Conservation (phyloP, 805 yeast genomes). For the Barnettozyma siamensis region DNA sequence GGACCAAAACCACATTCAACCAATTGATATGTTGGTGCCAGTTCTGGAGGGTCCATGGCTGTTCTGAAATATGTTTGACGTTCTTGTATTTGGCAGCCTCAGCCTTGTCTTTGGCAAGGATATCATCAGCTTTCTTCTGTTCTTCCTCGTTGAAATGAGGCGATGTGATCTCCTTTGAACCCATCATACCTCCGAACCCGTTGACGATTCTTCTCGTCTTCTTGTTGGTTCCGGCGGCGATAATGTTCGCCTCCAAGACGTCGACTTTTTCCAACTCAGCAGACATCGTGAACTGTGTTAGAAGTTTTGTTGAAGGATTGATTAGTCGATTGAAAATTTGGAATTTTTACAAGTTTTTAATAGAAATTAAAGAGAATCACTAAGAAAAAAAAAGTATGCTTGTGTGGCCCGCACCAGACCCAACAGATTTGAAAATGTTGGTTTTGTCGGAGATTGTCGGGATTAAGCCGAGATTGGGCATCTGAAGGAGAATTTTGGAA, state of each 20-base stretch:
- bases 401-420: constrained; percentile 6
- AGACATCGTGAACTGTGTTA: constrained; percentile 5
- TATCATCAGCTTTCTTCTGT: constrained; percentile 38
- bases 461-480: background rate
- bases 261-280: constrained; percentile 38
- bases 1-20: constrained; percentile 64
- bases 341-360: background rate
- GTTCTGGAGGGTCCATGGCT: constrained; percentile 68
- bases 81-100: constrained; percentile 34
- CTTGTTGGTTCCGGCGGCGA: constrained; percentile 79
- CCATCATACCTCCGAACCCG: constrained; percentile 77
- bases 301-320: background rate
- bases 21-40: constrained; percentile 77
- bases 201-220: constrained; percentile 68
- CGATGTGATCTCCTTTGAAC: constrained; percentile 65
- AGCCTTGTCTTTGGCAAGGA: constrained; percentile 39
- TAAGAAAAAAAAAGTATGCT: background rate
- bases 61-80: constrained; percentile 60
- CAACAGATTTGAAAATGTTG: constrained; percentile 11
- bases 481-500: too few relatives aligned
- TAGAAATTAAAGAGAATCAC: too few relatives aligned
- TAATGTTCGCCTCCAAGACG: constrained; percentile 63
- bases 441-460: constrained; percentile 2
- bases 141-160: constrained; percentile 54
- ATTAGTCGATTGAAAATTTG: background rate